A percentile compares a stretch with the other conserved stretches of the same genome.
phyloP scores from a whole-genome alignment of 2,329 filamentous ascomycete genomes.

The Zymoseptoria passerinii region DNA sequence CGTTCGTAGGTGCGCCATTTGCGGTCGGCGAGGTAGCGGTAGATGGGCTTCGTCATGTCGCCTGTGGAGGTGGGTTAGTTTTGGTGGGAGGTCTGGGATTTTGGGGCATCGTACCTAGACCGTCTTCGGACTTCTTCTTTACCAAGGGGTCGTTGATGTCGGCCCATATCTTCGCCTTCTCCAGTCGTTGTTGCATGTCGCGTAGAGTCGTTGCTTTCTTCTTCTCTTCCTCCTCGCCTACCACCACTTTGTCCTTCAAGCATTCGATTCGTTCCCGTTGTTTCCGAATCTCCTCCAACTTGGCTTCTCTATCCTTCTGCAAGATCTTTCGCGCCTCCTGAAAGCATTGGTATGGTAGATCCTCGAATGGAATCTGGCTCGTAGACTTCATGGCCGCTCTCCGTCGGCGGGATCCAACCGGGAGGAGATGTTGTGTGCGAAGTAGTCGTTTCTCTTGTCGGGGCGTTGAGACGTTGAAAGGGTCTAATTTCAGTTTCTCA shows the following conservation, averaged over 20 bases:
- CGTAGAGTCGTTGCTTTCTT: constrained; percentile 57
- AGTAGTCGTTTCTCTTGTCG: constrained; percentile 56
- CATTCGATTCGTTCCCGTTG: constrained; percentile 61
- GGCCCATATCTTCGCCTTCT: constrained; percentile 75
- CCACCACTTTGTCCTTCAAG: constrained; percentile 46
- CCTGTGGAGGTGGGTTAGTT: constrained; percentile 42
- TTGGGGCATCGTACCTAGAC: constrained; percentile 52
- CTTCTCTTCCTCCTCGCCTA: constrained; percentile 19
- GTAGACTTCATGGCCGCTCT: constrained; percentile 46
- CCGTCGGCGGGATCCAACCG: constrained; percentile 75
- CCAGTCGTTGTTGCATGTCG: constrained; percentile 63
- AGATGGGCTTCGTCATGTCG: constrained; percentile 94
- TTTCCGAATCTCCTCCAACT: constrained; percentile 62
- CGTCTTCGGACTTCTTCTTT: constrained; percentile 91
- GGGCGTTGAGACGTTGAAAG: constrained; percentile 18
- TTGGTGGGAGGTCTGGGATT: not conserved
- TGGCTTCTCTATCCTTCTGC: constrained; percentile 69
- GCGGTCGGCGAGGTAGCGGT: constrained; percentile 75
- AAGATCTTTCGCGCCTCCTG: constrained; percentile 87
- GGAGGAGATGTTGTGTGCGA: constrained; percentile 50
- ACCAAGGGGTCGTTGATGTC: constrained; percentile 93
- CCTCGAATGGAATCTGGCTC: constrained; percentile 72
- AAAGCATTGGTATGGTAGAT: constrained; percentile 94
- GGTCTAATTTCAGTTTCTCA: constrained; percentile 7
- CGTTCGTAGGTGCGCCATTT: constrained; percentile 84